Percentiles rank a stretch among this genome's conserved stretches.
phyloP scores from a whole-genome alignment of 441 rosid species.

The Euphorbia corollata region DNA sequence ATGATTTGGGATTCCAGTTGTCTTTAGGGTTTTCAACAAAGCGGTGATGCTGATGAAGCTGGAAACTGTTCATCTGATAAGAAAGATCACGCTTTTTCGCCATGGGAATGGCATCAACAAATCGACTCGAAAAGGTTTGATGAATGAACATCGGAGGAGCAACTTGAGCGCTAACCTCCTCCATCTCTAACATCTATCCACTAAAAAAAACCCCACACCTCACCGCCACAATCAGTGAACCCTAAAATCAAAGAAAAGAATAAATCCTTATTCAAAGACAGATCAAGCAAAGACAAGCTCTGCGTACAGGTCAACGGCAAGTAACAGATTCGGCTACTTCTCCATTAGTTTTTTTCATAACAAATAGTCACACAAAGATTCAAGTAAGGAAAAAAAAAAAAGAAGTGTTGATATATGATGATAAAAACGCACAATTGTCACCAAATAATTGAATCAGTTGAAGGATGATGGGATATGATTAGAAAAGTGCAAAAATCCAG shows the following conservation, averaged over 20 bases:
- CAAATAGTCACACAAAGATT: constrained; percentile 6
- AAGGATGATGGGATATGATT: background rate
- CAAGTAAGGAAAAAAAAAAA: background rate
- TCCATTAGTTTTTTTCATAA: background rate
- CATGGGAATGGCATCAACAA: constrained; percentile 36
- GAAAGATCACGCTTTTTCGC: constrained; percentile 60
- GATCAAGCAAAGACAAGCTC: no score
- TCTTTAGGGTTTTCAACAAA: constrained; percentile 23
- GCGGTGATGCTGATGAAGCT: constrained; percentile 32
- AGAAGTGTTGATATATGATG: background rate
- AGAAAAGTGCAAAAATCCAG: constrained; percentile 3
- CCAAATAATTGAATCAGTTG: background rate
- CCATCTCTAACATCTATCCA: constrained; percentile 33
- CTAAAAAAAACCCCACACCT: background rate
- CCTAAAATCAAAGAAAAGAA: background rate
- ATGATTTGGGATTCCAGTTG: constrained; percentile 62
- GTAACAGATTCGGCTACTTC: constrained; percentile 3
- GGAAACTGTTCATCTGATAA: constrained; percentile 34
- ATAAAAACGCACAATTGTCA: background rate
- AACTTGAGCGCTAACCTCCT: constrained; percentile 68
- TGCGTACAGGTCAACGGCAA: constrained; percentile 1
- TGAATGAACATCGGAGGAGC: constrained; percentile 58
- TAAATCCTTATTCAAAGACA: background rate
- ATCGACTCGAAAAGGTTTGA: constrained; percentile 37
- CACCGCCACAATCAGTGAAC: background rate